These are phyloP conservation scores for Vitellaria paradoxa DNA, from an alignment of 179 eudicot species.

Conservation along the genomic window DNA sequence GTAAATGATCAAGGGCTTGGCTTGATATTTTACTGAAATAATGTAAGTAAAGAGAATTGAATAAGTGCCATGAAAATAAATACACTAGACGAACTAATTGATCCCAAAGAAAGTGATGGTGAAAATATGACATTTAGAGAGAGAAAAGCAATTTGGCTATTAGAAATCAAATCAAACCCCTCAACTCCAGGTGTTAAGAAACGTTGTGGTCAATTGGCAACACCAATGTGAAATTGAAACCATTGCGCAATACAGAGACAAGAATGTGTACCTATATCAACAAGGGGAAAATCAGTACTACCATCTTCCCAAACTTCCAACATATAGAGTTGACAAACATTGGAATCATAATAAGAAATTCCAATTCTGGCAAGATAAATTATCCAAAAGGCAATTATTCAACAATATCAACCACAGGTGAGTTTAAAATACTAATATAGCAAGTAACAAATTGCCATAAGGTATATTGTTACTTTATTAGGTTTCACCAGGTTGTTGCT, in stretches of 20 bases:
- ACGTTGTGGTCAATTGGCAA: neutral
- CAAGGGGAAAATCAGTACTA: slow-evolving; percentile 56
- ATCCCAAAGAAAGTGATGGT: slow-evolving; percentile 9
- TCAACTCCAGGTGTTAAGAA: neutral
- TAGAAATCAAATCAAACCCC: slow-evolving; percentile 1
- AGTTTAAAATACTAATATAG: neutral
- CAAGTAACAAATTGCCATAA: neutral
- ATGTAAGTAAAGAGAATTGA: neutral
- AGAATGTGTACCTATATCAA: slow-evolving; percentile 68
- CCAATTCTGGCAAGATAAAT: slow-evolving; percentile 60
- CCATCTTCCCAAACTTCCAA: slow-evolving; percentile 94
- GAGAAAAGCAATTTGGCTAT: neutral
- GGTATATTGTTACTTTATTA: neutral
- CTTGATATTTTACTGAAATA: slow-evolving; percentile 87
- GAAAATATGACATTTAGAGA: neutral
- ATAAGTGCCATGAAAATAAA: neutral
- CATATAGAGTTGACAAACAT: slow-evolving; percentile 73
- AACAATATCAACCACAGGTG: neutral
- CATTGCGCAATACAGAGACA: neutral
- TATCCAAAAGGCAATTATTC: neutral
- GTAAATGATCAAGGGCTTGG: slow-evolving; percentile 74
- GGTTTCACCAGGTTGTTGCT: neutral
- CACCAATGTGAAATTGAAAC: no score
- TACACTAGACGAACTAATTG: neutral
- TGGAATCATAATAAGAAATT: slow-evolving; percentile 81